Evolutionary conservation across 192 early-diverging fungal species (phyloP), one percentile per base, ranked within the genome.

Genomic region (Backusella mclennaniae): DNA sequence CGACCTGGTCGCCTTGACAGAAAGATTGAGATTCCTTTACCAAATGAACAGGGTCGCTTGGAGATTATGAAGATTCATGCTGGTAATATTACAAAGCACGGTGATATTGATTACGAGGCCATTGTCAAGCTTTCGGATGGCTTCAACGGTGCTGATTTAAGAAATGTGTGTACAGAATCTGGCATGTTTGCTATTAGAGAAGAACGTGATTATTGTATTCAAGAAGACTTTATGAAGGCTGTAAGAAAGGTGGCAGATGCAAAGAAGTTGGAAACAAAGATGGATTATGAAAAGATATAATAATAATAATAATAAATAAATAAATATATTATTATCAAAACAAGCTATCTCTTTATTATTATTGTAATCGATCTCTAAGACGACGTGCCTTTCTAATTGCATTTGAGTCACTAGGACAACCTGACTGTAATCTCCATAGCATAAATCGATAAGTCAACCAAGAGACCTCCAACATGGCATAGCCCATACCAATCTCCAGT

Each of bases 161-260:
- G 98, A 77, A 99, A 99, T 78, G 95, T 99, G 42, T 99, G 98
- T 83, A 99, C 98, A 23, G 98, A 99, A 87, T 97, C 97, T 12
- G 98, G 96, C 69, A 99, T 99, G 98, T 98, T 99, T 93, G 98
- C 98, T 33, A 99, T 99, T 77, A 95, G 97, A 38, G 97, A 98
- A 73, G 97, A 99, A 74, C 92, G 98, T 56, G 98, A 99, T 82
- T 99, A 97, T 85, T 90, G 93, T 33, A 80, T 97, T n/a, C 97
- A 99, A 83, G 97, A 98, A 77, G 98, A 99, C 79, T 99, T 98
- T 84, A 99, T 99, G 98, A 99, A 99, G 88, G 98, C 98, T 23
- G 98, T 98, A 41, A 92, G 98, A 76, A 99, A 99, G 88, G 97
- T 99, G 36, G 92, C 89, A 5, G 97, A 99, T 71, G 92, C 95